Evolutionary conservation across 148 eudicot genomes (phyloP).

Genomic region (Polygonum maritimum): DNA sequence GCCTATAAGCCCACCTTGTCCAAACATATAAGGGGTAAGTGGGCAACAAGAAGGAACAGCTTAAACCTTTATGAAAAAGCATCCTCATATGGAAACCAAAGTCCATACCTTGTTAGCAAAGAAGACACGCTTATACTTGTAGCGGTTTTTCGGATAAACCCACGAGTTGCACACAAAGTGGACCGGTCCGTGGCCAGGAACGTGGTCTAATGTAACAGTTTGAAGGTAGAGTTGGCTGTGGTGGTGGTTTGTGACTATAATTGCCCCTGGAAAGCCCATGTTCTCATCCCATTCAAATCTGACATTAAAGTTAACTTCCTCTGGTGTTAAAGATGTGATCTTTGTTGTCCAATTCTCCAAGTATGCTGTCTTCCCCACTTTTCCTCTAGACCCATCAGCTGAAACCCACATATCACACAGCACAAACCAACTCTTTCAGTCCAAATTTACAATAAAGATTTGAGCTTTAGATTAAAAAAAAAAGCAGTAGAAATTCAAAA

Average conservation of each 20-base stretch:
- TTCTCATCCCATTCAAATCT: slow-evolving; percentile 66
- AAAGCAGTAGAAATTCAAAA: no score
- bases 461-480: background rate
- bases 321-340: slow-evolving; percentile 32
- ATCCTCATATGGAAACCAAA: background rate
- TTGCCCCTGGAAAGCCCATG: slow-evolving; percentile 65
- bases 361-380: slow-evolving; percentile 45
- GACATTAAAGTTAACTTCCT: slow-evolving; percentile 39
- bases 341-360: slow-evolving; percentile 51
- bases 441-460: background rate
- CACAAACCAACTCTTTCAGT: background rate
- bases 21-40: no score
- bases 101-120: slow-evolving; percentile 69
- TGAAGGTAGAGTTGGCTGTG: slow-evolving; percentile 67
- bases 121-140: slow-evolving; percentile 63
- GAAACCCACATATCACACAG: background rate
- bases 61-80: background rate
- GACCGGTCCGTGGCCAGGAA: slow-evolving; percentile 52
- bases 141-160: slow-evolving; percentile 71
- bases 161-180: slow-evolving; percentile 82
- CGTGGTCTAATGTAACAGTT: slow-evolving; percentile 41
- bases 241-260: slow-evolving; percentile 50
- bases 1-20: no score
- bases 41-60: no score
- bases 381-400: slow-evolving; percentile 45